A percentile compares a stretch with the other conserved stretches of the same genome.
Evolutionary conservation across 2,329 filamentous ascomycete species (phyloP).

Genomic region (Verticillium nonalfalfae): DNA sequence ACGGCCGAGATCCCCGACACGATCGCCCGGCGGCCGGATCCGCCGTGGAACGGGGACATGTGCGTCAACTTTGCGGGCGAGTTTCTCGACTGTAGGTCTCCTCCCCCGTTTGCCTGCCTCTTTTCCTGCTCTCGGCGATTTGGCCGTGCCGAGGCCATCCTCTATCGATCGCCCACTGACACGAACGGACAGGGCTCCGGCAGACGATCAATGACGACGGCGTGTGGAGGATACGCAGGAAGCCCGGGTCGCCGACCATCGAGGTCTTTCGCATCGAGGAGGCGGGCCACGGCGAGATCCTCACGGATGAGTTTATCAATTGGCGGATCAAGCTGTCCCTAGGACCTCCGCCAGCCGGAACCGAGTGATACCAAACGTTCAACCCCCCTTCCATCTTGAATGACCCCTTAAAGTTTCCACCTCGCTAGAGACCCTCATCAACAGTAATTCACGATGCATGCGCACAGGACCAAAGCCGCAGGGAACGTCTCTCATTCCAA

Average conservation of each 20-base stretch:
- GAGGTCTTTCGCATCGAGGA: slow-evolving; percentile 71
- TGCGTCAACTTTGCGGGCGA: slow-evolving; percentile 84
- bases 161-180: slow-evolving; percentile 10
- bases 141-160: not conserved
- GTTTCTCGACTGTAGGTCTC: slow-evolving; percentile 63
- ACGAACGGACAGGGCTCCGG: slow-evolving; percentile 47
- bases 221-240: slow-evolving; percentile 73
- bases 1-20: slow-evolving; percentile 73
- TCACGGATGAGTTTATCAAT: slow-evolving; percentile 70
- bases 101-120: not conserved
- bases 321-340: slow-evolving; percentile 59
- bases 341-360: not conserved
- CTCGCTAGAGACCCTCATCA: no score
- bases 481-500: not conserved
- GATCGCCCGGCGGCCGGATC: slow-evolving; percentile 59
- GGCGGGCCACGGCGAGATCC: slow-evolving; percentile 66
- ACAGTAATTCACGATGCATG: not conserved
- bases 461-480: not conserved
- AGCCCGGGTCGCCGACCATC: slow-evolving; percentile 56
- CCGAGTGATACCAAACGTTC: not conserved
- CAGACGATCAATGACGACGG: slow-evolving; percentile 61
- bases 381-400: not conserved
- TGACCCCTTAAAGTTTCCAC: not conserved
- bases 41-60: slow-evolving; percentile 83
- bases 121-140: not conserved